Conservation (phyloP, 768 basidiomycete genomes). For the Leccinum incarnatum region DNA sequence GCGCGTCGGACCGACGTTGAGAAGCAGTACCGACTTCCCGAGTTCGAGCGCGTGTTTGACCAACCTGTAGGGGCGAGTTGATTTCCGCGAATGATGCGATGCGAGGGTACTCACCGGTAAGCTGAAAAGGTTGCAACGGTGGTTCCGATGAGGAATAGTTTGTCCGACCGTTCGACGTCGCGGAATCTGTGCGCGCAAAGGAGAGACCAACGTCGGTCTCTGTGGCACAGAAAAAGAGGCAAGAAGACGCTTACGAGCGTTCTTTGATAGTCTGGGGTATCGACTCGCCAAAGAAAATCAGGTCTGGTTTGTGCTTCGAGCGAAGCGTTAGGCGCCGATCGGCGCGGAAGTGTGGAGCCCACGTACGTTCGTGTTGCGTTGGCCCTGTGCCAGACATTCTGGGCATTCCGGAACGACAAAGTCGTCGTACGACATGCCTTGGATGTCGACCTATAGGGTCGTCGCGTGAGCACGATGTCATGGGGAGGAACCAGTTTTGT, state of each 20-base stretch:
- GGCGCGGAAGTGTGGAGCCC: neutral
- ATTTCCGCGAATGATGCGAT: neutral
- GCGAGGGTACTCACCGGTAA: slow-evolving; percentile 52
- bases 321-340: slow-evolving; percentile 21
- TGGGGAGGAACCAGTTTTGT: neutral
- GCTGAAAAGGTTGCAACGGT: slow-evolving; percentile 93
- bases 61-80: slow-evolving; percentile 44
- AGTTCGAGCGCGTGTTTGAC: slow-evolving; percentile 76
- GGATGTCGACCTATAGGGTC: slow-evolving; percentile 64
- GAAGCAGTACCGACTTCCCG: slow-evolving; percentile 72
- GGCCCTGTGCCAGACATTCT: slow-evolving; percentile 57
- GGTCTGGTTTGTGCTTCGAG: slow-evolving; percentile 68
- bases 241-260: slow-evolving; percentile 54
- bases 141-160: slow-evolving; percentile 81
- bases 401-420: slow-evolving; percentile 82
- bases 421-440: slow-evolving; percentile 71
- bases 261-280: slow-evolving; percentile 64
- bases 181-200: slow-evolving; percentile 41
- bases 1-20: slow-evolving; percentile 88
- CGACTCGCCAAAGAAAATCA: slow-evolving; percentile 90
- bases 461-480: neutral
- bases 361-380: slow-evolving; percentile 56
- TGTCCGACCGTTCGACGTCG: slow-evolving; percentile 58
- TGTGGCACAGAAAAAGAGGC: neutral
- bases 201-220: neutral